Percentiles rank a stretch among this genome's conserved stretches.
phyloP scores from a whole-genome alignment of 2,329 filamentous ascomycete species.

The Alternaria postmessia region DNA sequence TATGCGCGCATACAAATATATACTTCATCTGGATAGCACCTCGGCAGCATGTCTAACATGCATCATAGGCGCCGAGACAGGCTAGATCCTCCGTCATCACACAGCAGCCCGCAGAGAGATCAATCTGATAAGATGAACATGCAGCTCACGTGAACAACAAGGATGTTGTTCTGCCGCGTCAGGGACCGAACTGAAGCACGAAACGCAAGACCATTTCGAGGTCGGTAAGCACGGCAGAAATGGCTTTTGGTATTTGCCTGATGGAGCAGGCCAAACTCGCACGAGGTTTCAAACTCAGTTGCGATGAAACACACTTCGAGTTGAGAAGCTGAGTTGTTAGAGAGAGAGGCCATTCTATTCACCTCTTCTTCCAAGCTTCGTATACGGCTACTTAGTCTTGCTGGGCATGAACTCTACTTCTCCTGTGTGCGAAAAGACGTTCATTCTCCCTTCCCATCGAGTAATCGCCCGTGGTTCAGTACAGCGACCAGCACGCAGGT shows the following conservation, averaged over 20 bases:
- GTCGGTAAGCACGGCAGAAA: not conserved
- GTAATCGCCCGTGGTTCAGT: not conserved
- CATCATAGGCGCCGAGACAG: constrained; percentile 15
- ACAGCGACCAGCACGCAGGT: not conserved
- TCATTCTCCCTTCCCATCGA: not conserved
- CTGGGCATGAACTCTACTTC: not conserved
- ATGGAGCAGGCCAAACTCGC: constrained; percentile 17
- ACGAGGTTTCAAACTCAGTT: constrained; percentile 26
- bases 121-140: constrained; percentile 39
- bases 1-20: not conserved
- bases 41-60: not conserved
- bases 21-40: not conserved
- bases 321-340: constrained; percentile 1
- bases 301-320: constrained; percentile 16
- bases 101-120: not conserved
- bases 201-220: constrained; percentile 18
- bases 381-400: not conserved
- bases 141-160: constrained; percentile 8
- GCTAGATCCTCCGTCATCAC: constrained; percentile 31
- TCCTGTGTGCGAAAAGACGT: not conserved
- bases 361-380: not conserved
- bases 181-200: constrained; percentile 11
- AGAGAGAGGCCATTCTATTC: not conserved
- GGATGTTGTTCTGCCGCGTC: not conserved
- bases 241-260: constrained; percentile 18